Base-by-base conservation (phyloP, 495 filamentous ascomycete genomes). In the Hyaloscypha hepaticicola region DNA sequence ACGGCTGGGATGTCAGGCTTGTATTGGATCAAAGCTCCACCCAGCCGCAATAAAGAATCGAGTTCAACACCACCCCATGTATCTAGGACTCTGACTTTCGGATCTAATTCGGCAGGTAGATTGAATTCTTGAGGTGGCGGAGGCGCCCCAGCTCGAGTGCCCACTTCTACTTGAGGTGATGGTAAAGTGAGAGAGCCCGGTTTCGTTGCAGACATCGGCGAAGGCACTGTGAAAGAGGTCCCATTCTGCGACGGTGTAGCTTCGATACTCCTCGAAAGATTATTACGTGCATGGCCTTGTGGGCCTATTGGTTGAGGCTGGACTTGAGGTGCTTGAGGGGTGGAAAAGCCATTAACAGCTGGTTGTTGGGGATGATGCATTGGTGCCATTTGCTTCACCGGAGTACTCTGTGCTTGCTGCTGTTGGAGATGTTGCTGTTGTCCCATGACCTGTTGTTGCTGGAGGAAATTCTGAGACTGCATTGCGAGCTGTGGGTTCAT, bases 1-100 rank as follows among this genome's bases (percentile, higher is more conserved):
- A 90, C 82, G 0, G 77, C 74, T 3, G 95, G 95, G 49, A 93
- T 80, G 65, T 86, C 87, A 1, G 92, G 91, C 69, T 85, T 89
- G 66, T 83, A 76, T 64, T 77, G 80, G 27, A 79, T 75, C 24
- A 96, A 76, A 28, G 90, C 86, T 50, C 80, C 78, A 22, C 89
- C 87, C 64, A 90, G 72, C 59, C 83, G 82, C 51, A 77, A 79
- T 65, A 89, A 77, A 33, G 87, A 83, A 51, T 82, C 80, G 11
- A 88, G 75, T 59, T 86, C 80, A 61, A 92, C 77, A 2, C 89
- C 89, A 12, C 90, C 90, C 73, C 85, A 86, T 0, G 83, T 78
- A 63, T 83, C 75, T 21, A 87, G 65, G 69, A 77, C 79, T 69
- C 82, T 83, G 3, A 88, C 84, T 74, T 83, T 87, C 2, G 90